Evolutionary conservation across 2,329 filamentous ascomycete species (phyloP), one percentile per base, ranked within the genome.

Genomic region (Alternaria sp.): DNA sequence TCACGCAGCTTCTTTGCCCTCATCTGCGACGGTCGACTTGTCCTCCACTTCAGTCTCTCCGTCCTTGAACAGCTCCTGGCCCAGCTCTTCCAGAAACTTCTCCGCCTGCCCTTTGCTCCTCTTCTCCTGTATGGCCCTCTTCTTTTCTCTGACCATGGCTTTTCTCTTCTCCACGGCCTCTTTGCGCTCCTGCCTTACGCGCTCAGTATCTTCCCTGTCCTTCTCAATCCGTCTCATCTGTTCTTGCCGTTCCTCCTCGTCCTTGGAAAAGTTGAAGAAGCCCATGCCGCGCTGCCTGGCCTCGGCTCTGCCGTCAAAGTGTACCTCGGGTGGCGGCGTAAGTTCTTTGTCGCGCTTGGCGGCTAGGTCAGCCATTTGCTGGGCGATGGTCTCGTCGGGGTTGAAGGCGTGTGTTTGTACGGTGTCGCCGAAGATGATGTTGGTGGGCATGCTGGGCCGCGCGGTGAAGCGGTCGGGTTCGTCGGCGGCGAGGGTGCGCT

Each of bases 261-360:
- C 91, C 68, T 87, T 87, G 62, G 90, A 93, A 77, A 99, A 98
- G 60, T 91, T 89, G 82, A 93, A 97, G 81, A 98, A 99, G 0
- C 92, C 96, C 0, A 92, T 92, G 5, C 96, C 96, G 73, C 96
- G 95, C 47, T 89, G 93, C 64, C 96, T 86, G 52, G 97, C 89
- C 85, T 99, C 96, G 64, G 86, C 86, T 64, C 88, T 87, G 1
- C 93, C 93, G 78, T 97, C 91, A 80, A 98, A 99, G 81, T 98
- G 95, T 73, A 86, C 85, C 71, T 90, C 88, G 8, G 90, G 88
- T 6, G 93, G 94, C 57, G 94, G 93, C 52, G 94, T 97, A 55
- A 90, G 85, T 71, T 89, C 91, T 60, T 90, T 86, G 81, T 97
- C 93, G 50, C 93, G 87, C 81, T 91, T 92, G 65, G 86, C 84